Conservation (phyloP, 164 flowering plant species). For the Pachysandra terminalis region DNA sequence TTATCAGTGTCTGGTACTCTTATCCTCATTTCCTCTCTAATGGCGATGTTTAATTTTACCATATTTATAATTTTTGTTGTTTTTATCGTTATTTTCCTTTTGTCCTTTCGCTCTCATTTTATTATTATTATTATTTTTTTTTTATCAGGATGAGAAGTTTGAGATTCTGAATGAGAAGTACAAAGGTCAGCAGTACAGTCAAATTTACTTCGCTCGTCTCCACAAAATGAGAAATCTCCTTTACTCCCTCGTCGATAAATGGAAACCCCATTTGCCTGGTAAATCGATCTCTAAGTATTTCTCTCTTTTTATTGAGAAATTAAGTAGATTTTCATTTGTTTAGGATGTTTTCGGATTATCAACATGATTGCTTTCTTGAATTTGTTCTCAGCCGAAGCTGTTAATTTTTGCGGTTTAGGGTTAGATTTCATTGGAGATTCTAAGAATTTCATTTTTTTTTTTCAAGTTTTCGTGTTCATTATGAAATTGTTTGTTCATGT, state of each 20-base stretch:
- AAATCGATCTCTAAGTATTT: not conserved
- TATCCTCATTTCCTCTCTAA: slow-evolving; percentile 1
- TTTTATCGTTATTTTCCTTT: too few relatives aligned
- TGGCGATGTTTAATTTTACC: not conserved
- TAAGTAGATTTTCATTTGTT: not conserved
- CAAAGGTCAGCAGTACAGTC: slow-evolving; percentile 94
- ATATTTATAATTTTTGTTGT: too few relatives aligned
- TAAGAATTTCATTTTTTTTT: not conserved
- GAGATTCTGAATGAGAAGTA: slow-evolving; percentile 71
- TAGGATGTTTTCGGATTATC: not conserved
- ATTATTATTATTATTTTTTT: not conserved
- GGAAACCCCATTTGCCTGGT: slow-evolving; percentile 91
- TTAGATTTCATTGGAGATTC: too few relatives aligned
- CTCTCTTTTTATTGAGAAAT: not conserved
- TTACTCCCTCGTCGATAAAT: slow-evolving; percentile 52
- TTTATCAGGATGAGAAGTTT: slow-evolving; percentile 64
- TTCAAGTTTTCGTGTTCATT: not conserved
- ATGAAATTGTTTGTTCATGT: not conserved
- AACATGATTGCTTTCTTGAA: not conserved
- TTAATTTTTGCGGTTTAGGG: too few relatives aligned
- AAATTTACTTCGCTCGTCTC: slow-evolving; percentile 83
- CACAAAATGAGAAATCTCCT: slow-evolving; percentile 68
- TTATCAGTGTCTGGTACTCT: slow-evolving; percentile 44
- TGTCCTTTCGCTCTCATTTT: not conserved
- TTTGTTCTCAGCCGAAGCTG: not conserved